Evolutionary conservation across 805 yeast genomes (phyloP).

Genomic region (Zygosaccharomyces bailii): DNA sequence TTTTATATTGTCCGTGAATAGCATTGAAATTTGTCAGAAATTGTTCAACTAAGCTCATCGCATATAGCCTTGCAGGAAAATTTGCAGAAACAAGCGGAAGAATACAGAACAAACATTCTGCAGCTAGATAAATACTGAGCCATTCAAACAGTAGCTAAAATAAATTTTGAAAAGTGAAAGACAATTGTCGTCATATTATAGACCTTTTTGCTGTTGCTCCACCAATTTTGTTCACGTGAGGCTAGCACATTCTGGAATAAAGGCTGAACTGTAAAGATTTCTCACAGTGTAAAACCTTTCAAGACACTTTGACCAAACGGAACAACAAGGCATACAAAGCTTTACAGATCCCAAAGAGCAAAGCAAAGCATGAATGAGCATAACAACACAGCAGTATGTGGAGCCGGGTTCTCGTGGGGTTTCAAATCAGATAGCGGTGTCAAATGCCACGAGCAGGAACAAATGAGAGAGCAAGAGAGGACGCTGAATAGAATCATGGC

Average conservation of each 20-base stretch:
- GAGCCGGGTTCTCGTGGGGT: conserved; percentile 19
- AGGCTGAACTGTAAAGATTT: conserved; percentile 7
- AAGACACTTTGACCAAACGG: background rate
- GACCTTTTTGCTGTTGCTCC: background rate
- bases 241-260: background rate
- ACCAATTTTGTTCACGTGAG: background rate
- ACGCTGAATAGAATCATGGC: conserved; percentile 6
- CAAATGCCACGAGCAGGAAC: conserved; percentile 8
- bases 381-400: conserved; percentile 9
- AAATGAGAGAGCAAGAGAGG: conserved; percentile 5
- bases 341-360: background rate
- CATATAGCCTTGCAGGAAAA: conserved; percentile 3
- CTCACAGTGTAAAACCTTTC: conserved; percentile 2
- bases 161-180: too few species aligned
- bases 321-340: background rate
- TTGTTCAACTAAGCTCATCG: conserved; percentile 7
- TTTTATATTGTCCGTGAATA: background rate
- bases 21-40: conserved; percentile 2
- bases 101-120: background rate
- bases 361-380: background rate
- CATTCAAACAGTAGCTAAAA: too few species aligned
- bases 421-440: conserved; percentile 12
- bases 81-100: conserved; percentile 4
- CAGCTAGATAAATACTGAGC: background rate
- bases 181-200: too few species aligned